Conservation (phyloP, 2,329 filamentous ascomycete species). For the Fusarium globosum region DNA sequence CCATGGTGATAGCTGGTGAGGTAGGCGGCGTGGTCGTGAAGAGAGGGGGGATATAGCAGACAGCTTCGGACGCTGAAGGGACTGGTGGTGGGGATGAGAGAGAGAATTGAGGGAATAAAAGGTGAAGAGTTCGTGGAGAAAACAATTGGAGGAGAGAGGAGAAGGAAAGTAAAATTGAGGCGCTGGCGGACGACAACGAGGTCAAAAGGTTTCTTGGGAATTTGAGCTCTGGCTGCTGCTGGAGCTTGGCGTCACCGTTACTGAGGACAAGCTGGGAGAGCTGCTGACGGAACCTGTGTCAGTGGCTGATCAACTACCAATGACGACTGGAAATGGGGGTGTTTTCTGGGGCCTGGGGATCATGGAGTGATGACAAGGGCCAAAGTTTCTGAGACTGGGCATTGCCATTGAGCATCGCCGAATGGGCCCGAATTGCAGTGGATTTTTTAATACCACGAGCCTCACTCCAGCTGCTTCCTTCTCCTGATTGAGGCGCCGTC, state of each 20-base stretch:
- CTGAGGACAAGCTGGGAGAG: conserved; percentile 64
- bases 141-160: conserved; percentile 44
- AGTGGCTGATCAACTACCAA: conserved; percentile 45
- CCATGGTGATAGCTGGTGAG: conserved; percentile 69
- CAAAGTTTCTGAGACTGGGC: conserved; percentile 7
- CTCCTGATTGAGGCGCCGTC: conserved; percentile 29
- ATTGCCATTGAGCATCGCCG: conserved; percentile 25
- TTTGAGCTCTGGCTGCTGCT: conserved; percentile 42
- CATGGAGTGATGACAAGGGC: conserved; percentile 26
- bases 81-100: conserved; percentile 43
- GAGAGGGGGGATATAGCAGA: conserved; percentile 66
- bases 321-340: conserved; percentile 27
- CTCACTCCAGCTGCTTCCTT: conserved; percentile 23
- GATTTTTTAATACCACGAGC: conserved; percentile 27
- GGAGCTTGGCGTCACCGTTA: conserved; percentile 57
- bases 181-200: conserved; percentile 41
- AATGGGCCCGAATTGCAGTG: conserved; percentile 32
- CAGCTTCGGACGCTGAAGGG: conserved; percentile 54
- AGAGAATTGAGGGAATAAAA: conserved; percentile 29
- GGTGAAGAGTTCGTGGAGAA: conserved; percentile 20
- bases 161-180: conserved; percentile 35
- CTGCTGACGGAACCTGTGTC: conserved; percentile 52
- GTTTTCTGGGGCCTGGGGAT: conserved; percentile 27
- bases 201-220: conserved; percentile 43
- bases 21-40: conserved; percentile 66